A percentile compares a stretch with the other conserved stretches of the same genome.
Conservation (phyloP, 192 early-diverging fungal genomes). For the Allomyces arbusculus region DNA sequence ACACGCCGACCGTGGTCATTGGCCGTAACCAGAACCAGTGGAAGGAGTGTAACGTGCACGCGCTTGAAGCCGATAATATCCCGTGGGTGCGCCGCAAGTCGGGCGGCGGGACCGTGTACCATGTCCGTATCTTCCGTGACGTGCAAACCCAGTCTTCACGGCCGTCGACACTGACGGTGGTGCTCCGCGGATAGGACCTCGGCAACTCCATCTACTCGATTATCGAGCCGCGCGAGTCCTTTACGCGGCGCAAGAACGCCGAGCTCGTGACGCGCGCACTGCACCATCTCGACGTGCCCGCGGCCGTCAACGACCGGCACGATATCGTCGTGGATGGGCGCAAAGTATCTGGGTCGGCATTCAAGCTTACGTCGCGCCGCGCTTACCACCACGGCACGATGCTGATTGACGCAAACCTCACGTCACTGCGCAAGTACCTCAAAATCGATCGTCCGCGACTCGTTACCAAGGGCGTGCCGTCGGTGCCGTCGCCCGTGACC, state of each 20-base stretch:
- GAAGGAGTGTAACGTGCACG: constrained; percentile 71
- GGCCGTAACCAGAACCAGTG: constrained; percentile 97
- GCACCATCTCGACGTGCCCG: constrained; percentile 52
- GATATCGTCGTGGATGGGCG: constrained; percentile 67
- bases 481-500: constrained; percentile 71
- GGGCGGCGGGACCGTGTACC: constrained; percentile 89
- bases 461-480: constrained; percentile 69
- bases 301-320: constrained; percentile 62
- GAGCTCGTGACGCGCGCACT: constrained; percentile 57
- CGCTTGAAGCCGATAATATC: constrained; percentile 41
- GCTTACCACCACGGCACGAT: constrained; percentile 98
- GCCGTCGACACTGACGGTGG: background rate
- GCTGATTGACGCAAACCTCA: constrained; percentile 77
- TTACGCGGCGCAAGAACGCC: constrained; percentile 53
- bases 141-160: background rate
- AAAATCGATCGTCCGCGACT: constrained; percentile 20
- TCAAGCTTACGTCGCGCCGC: constrained; percentile 57
- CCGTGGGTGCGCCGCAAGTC: constrained; percentile 71
- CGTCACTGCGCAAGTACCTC: constrained; percentile 24
- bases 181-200: constrained; percentile 37
- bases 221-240: constrained; percentile 69
- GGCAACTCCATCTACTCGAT: constrained; percentile 92
- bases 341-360: constrained; percentile 83
- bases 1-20: constrained; percentile 68
- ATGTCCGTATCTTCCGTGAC: constrained; percentile 28